phyloP scores from a whole-genome alignment of 805 yeast genomes.

The Hanseniaspora guilliermondii region DNA sequence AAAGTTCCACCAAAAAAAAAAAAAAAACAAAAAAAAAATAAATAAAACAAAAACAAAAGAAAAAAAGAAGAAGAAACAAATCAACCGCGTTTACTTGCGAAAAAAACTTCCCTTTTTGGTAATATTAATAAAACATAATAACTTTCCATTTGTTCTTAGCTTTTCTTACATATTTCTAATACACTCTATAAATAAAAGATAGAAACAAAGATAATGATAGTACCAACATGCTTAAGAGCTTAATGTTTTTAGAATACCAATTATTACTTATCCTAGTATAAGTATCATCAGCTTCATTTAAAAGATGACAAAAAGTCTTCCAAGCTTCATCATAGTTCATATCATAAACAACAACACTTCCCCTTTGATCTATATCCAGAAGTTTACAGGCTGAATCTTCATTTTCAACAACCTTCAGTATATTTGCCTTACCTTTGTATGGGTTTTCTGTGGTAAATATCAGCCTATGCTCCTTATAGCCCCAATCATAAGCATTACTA shows the following conservation, averaged over 20 bases:
- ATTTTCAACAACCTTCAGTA: slow-evolving; percentile 22
- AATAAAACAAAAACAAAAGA: no score
- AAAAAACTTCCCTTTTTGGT: background rate
- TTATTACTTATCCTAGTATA: background rate
- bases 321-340: slow-evolving; percentile 36
- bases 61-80: no score
- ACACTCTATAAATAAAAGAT: background rate
- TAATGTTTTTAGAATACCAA: no score
- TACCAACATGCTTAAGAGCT: background rate
- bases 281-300: slow-evolving; percentile 19
- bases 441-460: slow-evolving; percentile 30
- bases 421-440: slow-evolving; percentile 40
- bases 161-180: background rate
- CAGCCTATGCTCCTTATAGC: slow-evolving; percentile 22
- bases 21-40: background rate
- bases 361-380: slow-evolving; percentile 18
- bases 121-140: background rate
- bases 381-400: slow-evolving; percentile 18
- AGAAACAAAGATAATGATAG: background rate
- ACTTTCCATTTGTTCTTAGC: no score
- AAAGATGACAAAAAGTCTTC: slow-evolving; percentile 31
- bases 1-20: background rate
- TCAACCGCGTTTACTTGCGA: background rate
- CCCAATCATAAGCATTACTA: slow-evolving; percentile 18
- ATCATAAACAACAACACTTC: slow-evolving; percentile 27